These are phyloP conservation scores for Phytophthora tubulina DNA, from an alignment of 352 stramenopile species.

Conservation along the genomic window DNA sequence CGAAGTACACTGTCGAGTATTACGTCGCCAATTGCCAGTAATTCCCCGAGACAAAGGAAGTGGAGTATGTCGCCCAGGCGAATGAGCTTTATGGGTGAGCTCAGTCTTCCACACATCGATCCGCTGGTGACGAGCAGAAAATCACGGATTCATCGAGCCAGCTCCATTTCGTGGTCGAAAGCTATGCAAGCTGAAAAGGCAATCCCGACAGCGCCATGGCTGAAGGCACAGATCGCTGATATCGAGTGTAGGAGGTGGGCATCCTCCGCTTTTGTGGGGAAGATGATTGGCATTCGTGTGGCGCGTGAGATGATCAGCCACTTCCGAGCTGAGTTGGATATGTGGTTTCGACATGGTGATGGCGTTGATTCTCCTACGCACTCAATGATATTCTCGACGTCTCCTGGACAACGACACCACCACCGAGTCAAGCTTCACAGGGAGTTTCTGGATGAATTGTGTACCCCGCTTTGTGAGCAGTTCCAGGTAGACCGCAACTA, in stretches of 20 bases:
- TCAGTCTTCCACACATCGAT: conserved; percentile 31
- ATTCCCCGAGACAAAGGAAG: conserved; percentile 23
- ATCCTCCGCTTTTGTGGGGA: conserved; percentile 88
- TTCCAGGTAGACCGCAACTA: conserved; percentile 86
- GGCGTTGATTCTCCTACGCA: conserved; percentile 23
- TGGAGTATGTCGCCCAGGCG: conserved; percentile 59
- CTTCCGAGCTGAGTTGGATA: conserved; percentile 73
- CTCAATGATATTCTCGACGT: conserved; percentile 17
- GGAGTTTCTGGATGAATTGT: conserved; percentile 80
- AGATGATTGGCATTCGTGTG: conserved; percentile 88
- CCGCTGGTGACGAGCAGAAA: conserved; percentile 32
- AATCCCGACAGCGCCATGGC: conserved; percentile 60
- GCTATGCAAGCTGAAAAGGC: conserved; percentile 49
- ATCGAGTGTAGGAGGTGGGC: conserved; percentile 87
- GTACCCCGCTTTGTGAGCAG: conserved; percentile 74
- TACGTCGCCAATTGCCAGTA: conserved; percentile 31
- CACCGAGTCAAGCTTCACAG: conserved; percentile 57
- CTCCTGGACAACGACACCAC: conserved; percentile 20
- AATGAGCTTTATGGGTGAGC: conserved; percentile 68
- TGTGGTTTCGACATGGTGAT: conserved; percentile 48
- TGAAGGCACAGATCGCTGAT: conserved; percentile 86
- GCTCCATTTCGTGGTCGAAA: conserved; percentile 59
- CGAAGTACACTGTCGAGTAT: conserved; percentile 32
- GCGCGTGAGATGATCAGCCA: conserved; percentile 88
- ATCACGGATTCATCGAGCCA: conserved; percentile 45